phyloP scores from a whole-genome alignment of 129 eudicot genomes.

The Lactuca saligna region DNA sequence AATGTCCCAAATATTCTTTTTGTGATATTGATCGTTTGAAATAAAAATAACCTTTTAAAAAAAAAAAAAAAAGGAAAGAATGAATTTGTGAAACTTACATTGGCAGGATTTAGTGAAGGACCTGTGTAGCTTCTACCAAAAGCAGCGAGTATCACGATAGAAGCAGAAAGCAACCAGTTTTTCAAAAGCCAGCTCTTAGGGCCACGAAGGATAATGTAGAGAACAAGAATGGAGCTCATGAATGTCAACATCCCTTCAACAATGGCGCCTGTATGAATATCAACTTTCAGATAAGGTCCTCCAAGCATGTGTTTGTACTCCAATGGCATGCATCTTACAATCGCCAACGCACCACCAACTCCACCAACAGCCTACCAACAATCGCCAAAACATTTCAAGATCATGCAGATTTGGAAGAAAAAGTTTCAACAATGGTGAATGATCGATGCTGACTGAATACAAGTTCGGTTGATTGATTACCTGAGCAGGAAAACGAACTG shows the following conservation, averaged over 20 bases:
- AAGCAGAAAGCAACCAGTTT: slow-evolving; percentile 64
- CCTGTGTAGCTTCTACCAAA: slow-evolving; percentile 63
- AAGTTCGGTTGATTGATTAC: slow-evolving; percentile 13
- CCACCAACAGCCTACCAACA: slow-evolving; percentile 69
- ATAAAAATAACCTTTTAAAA: too few relatives aligned
- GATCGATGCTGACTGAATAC: too few relatives aligned
- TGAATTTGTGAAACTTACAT: slow-evolving; percentile 45
- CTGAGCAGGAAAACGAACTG: slow-evolving; percentile 87
- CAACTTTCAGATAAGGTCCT: slow-evolving; percentile 78
- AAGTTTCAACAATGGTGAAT: not conserved
- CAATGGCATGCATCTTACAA: slow-evolving; percentile 61
- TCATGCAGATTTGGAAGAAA: not conserved
- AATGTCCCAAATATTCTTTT: too few relatives aligned
- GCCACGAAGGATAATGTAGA: slow-evolving; percentile 52
- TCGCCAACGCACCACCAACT: slow-evolving; percentile 61
- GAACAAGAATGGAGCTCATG: slow-evolving; percentile 52
- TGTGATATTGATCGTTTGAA: not conserved
- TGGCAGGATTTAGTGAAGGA: slow-evolving; percentile 46
- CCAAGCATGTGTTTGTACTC: slow-evolving; percentile 68
- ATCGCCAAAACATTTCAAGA: not conserved
- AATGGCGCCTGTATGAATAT: slow-evolving; percentile 73
- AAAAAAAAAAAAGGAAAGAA: not conserved
- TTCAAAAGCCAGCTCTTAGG: slow-evolving; percentile 59
- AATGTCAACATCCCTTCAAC: slow-evolving; percentile 72
- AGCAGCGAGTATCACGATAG: slow-evolving; percentile 55